A percentile compares a stretch with the other conserved stretches of the same genome.
Conservation (phyloP, 2,329 filamentous ascomycete genomes). For the Neonectria hederae region DNA sequence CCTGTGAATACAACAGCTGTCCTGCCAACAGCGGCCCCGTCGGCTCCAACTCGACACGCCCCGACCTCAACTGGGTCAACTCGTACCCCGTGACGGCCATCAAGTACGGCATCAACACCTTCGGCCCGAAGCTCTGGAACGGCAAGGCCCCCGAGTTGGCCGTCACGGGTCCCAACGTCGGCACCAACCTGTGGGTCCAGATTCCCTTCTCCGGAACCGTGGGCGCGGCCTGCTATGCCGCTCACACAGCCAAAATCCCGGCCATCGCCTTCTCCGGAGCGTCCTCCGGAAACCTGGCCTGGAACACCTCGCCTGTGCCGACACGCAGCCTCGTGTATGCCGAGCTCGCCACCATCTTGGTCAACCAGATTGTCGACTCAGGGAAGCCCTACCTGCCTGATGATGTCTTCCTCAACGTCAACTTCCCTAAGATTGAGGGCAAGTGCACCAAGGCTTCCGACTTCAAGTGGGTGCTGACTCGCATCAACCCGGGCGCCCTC, state of each 20-base stretch:
- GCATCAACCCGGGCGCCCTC: constrained; percentile 66
- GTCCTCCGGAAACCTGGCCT: constrained; percentile 60
- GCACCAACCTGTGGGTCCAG: constrained; percentile 64
- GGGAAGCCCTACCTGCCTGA: constrained; percentile 71
- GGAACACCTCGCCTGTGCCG: constrained; percentile 63
- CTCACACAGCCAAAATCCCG: constrained; percentile 63
- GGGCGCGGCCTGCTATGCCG: constrained; percentile 70
- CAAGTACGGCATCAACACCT: constrained; percentile 67
- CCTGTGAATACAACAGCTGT: constrained; percentile 72
- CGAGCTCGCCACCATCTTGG: constrained; percentile 67
- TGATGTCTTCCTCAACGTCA: constrained; percentile 73
- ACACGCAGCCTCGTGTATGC: constrained; percentile 69
- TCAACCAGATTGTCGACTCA: constrained; percentile 61
- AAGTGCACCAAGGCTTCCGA: constrained; percentile 61
- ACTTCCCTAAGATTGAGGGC: constrained; percentile 66
- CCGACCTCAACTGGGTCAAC: constrained; percentile 76
- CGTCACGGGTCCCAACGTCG: constrained; percentile 71
- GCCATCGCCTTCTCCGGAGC: constrained; percentile 74
- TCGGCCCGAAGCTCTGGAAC: constrained; percentile 63
- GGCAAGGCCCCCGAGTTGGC: constrained; percentile 67
- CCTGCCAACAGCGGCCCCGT: constrained; percentile 62
- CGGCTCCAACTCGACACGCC: constrained; percentile 59
- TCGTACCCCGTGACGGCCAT: constrained; percentile 73
- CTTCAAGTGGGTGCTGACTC: constrained; percentile 71
- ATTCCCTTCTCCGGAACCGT: constrained; percentile 73